Base-by-base conservation (phyloP, 768 basidiomycete genomes). In the Boletus pseudopeckii region DNA sequence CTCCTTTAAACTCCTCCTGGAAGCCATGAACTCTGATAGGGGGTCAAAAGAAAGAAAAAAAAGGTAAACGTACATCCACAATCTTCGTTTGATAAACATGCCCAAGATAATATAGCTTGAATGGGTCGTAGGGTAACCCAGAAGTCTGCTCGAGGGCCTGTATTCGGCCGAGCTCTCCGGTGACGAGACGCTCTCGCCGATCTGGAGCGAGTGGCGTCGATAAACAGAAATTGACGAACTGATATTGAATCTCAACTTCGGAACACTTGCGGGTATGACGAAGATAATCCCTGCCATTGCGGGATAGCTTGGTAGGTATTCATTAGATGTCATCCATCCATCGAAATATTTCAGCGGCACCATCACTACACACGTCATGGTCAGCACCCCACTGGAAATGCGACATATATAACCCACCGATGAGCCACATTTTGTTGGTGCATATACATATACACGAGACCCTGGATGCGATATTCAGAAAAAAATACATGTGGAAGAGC, bases 181-280 rank as follows among this genome's bases (percentile, higher is more conserved):
- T 45, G 2, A 63, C 58, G 0, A 54, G n/a, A 0, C 41, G 47
- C 5, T 48, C 36, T 0, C 2, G 3, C 18, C 54, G 26, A 0
- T 4, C 48, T 0, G 72, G 66, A 7, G 26, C 33, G 30, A 67
- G 74, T 3, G 51, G 52, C 0, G 22, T 55, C 0, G 74, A 73
- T 7, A 73, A 24, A 0, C 72, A 72, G 36, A 76, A 73, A 53
- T 74, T 73, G 28, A 73, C 72, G 18, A 71, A 56, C 43, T 65
- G 8, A 33, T 33, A 33, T 33, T 13, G 13, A 59, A 33, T 33
- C 33, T 33, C 33, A 13, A 33, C 13, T 14, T 33, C 33, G 13
- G 13, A 14, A 14, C 33, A 13, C 33, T 13, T 13, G 33, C 33
- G 13, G 5, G 4, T 14, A 13, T 14, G 33, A 33, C 33, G 5